Evolutionary conservation across 805 yeast species (phyloP), one percentile per base, ranked within the genome.

Genomic region (Metschnikowia corniflorae): DNA sequence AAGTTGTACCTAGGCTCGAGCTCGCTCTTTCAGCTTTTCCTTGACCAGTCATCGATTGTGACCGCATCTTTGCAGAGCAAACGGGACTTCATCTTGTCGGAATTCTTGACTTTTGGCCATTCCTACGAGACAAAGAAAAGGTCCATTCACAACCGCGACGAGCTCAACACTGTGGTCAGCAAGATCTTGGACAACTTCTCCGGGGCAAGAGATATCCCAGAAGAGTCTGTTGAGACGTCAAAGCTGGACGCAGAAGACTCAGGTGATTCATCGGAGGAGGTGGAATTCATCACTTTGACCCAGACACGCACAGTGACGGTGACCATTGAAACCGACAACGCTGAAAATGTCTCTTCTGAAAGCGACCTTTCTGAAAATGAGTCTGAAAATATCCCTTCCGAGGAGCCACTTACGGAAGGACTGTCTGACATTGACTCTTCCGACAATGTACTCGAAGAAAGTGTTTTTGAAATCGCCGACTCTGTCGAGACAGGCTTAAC

Each of bases 31-130:
- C 31, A 20, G 7, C 33, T 38, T 12, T 29, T 42, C 29, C 28
- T 37, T n/a, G 39, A 37, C 25, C 29, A 35, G 32, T 37, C 46
- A 4, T 33, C 41, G 5, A 24, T 19, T 10, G 17, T 40, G 15
- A 32, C 29, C 23, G 9, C 19, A 9, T 38, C 42, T 2, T 34
- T 43, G 38, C 50, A 37, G 38, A 26, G 30, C n/a, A 47, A 47
- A 22, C 28, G 39, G 2, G 50, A 47, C 16, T 47, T 45, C 25
- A 25, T 47, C 13, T 36, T 33, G 14, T 34, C 32, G 15, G 51
- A 47, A 30, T 34, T 40, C 8, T 25, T 26, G 19, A 32, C 30
- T 20, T 23, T 40, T 7, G 40, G 28, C 20, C 29, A 37, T 15
- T 20, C 31, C 32, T 32, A 45, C 20, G 23, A 25, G 14, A 27